phyloP scores from a whole-genome alignment of 2,329 filamentous ascomycete species.

The Didymella exigua region DNA sequence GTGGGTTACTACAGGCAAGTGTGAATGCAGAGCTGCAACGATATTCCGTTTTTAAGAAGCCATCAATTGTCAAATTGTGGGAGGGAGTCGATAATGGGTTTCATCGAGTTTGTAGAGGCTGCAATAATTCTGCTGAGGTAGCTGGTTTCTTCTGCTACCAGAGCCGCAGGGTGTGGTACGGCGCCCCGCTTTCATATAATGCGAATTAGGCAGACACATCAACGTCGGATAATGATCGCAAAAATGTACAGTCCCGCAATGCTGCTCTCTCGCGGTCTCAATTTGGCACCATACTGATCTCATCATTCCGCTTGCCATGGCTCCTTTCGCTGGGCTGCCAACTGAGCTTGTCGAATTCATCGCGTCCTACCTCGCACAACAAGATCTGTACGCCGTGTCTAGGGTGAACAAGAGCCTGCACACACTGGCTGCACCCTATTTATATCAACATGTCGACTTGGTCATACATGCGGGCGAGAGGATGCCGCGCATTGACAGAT shows the following conservation, averaged over 20 bases:
- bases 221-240: not conserved
- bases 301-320: conserved; percentile 18
- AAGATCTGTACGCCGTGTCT: conserved; percentile 24
- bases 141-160: too few species aligned
- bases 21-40: too few species aligned
- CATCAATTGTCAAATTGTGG: too few species aligned
- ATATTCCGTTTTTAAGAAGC: too few species aligned
- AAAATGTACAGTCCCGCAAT: not conserved
- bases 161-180: too few species aligned
- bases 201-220: conserved; percentile 1
- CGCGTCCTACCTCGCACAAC: conserved; percentile 24
- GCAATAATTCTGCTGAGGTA: too few species aligned
- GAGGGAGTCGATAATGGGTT: too few species aligned
- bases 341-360: conserved; percentile 35
- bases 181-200: too few species aligned
- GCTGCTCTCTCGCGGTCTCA: not conserved
- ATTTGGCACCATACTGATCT: not conserved
- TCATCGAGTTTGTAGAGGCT: too few species aligned
- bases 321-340: conserved; percentile 26
- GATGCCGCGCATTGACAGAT: conserved; percentile 33
- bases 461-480: conserved; percentile 21
- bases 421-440: conserved; percentile 20
- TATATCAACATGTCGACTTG: conserved; percentile 36
- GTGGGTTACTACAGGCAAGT: too few species aligned
- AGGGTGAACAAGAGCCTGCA: conserved; percentile 21